These are phyloP conservation scores for Populus tomentosa DNA, from an alignment of 441 rosid species.

Conservation along the genomic window DNA sequence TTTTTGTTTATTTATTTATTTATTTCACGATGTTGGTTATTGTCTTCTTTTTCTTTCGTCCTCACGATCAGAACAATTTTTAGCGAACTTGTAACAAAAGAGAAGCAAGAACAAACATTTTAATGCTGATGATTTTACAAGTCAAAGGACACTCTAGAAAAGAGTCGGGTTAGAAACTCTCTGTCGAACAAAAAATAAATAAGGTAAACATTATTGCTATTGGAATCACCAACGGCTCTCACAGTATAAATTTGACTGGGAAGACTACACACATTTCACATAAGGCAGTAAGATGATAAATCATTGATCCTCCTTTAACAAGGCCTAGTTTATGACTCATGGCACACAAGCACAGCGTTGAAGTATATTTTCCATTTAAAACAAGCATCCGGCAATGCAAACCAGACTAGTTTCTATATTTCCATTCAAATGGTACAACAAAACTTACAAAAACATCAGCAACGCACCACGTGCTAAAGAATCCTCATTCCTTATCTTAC, in stretches of 20 bases:
- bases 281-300: too few species aligned
- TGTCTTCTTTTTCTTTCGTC: too few species aligned
- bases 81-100: too few species aligned
- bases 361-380: background rate
- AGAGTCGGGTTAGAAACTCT: background rate
- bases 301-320: background rate
- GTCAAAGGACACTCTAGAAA: background rate
- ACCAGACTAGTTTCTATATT: conserved; percentile 9
- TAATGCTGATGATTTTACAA: background rate
- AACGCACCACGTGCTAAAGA: background rate
- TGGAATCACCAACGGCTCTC: too few species aligned
- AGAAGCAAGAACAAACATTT: background rate
- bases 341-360: background rate
- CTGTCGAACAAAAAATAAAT: background rate
- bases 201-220: too few species aligned
- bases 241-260: too few species aligned
- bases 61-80: too few species aligned
- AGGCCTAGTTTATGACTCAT: background rate
- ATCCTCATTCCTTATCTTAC: conserved; percentile 6
- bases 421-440: conserved; percentile 19
- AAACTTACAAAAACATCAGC: conserved; percentile 9
- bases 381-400: background rate
- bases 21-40: too few species aligned
- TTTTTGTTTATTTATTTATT: too few species aligned
- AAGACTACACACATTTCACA: too few species aligned